phyloP scores from a whole-genome alignment of 1,139 yeast species.

The Candida sanyaensis region DNA sequence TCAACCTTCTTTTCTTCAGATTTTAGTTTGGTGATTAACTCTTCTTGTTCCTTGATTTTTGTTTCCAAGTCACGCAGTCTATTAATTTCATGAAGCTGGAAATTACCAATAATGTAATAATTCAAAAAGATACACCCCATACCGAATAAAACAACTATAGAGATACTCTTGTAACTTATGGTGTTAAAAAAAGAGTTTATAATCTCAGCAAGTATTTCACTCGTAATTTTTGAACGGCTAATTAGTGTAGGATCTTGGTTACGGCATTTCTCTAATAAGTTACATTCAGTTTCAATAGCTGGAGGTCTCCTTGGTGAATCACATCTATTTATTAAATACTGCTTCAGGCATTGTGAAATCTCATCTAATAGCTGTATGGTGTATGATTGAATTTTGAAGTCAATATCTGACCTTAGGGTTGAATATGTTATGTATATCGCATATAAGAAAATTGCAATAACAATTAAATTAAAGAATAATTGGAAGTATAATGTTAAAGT shows the following conservation, averaged over 20 bases:
- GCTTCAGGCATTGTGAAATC: slow-evolving; percentile 68
- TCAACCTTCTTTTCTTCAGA: neutral
- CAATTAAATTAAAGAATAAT: slow-evolving; percentile 60
- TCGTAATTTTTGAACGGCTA: slow-evolving; percentile 77
- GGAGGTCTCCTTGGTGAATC: slow-evolving; percentile 54
- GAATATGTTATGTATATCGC: slow-evolving; percentile 55
- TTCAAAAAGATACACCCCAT: neutral
- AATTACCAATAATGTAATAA: slow-evolving; percentile 3
- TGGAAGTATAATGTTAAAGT: slow-evolving; percentile 74
- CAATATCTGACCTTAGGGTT: slow-evolving; percentile 71
- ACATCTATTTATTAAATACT: slow-evolving; percentile 75
- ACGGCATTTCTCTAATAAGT: slow-evolving; percentile 83
- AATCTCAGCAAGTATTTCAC: slow-evolving; percentile 81
- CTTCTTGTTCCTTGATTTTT: neutral
- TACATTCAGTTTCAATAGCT: slow-evolving; percentile 72
- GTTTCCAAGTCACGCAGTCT: neutral
- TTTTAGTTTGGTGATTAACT: neutral
- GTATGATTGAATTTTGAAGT: slow-evolving; percentile 64
- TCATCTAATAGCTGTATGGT: slow-evolving; percentile 62
- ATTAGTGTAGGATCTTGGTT: slow-evolving; percentile 76
- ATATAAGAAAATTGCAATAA: slow-evolving; percentile 57
- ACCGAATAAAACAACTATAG: slow-evolving; percentile 18
- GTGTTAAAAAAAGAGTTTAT: slow-evolving; percentile 76
- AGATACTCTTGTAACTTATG: slow-evolving; percentile 70
- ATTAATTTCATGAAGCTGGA: slow-evolving; percentile 2